Percentiles rank a stretch among this genome's conserved stretches.
Evolutionary conservation across 2,329 filamentous ascomycete species (phyloP).

Genomic region (Aureobasidium sp.): DNA sequence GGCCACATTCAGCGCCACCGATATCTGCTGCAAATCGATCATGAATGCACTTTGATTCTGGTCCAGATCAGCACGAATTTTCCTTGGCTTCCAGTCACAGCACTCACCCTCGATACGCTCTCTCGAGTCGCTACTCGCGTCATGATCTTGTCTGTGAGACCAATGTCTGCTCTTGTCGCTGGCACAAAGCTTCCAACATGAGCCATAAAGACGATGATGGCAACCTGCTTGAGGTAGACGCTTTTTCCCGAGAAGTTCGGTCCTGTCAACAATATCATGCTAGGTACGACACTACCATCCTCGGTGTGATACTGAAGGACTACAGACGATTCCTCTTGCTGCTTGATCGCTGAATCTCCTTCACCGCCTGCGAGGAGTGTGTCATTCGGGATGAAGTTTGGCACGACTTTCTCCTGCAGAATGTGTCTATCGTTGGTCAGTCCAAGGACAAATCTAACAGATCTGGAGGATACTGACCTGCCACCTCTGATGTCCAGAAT

Average conservation of each 20-base stretch:
- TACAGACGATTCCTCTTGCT: neutral
- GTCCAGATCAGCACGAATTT: neutral
- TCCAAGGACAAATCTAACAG: neutral
- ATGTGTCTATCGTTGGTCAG: conserved; percentile 49
- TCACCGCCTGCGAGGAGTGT: conserved; percentile 58
- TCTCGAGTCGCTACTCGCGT: conserved; percentile 73
- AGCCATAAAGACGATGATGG: conserved; percentile 82
- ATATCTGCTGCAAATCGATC: conserved; percentile 82
- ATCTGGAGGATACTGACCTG: conserved; percentile 38
- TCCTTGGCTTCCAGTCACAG: too few species aligned
- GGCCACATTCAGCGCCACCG: conserved; percentile 63
- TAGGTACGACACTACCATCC: conserved; percentile 37
- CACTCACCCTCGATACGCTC: conserved; percentile 47
- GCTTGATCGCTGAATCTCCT: conserved; percentile 19
- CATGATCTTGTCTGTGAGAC: conserved; percentile 85
- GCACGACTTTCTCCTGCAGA: conserved; percentile 74
- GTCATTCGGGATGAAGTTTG: conserved; percentile 76
- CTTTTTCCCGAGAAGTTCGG: conserved; percentile 97
- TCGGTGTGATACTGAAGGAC: neutral
- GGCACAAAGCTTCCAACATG: conserved; percentile 92
- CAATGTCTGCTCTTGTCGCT: conserved; percentile 64
- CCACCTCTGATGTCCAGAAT: conserved; percentile 67
- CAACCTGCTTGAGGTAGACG: conserved; percentile 87
- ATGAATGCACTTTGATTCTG: conserved; percentile 58
- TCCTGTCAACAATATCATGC: conserved; percentile 74